Base-by-base conservation (phyloP, 2,329 filamentous ascomycete genomes). In the Aspergillus pseudonomiae region DNA sequence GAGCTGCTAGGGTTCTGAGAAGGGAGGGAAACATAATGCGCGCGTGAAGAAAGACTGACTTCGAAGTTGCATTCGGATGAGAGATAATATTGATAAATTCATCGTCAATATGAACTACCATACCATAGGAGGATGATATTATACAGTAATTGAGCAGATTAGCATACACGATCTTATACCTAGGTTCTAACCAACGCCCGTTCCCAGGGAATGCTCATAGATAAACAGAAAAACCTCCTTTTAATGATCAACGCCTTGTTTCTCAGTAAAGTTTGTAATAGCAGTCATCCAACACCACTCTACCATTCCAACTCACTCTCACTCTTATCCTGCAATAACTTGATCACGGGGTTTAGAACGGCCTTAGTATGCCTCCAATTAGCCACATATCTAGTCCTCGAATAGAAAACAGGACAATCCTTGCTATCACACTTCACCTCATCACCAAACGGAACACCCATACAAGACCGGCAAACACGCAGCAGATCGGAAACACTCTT, bases 371-470 rank as follows among this genome's bases (percentile, higher is more conserved):
- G 77, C 26, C 70, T 75, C 71, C 77, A 75, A 67, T 75, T 68
- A 24, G 78, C 73, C 55, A 68, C 65, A 62, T 78, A 73, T 62
- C 79, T 74, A 5, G 74, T 79, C 45, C 80, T 70, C 4, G 78
- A 77, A 78, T 96, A 98, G 70, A 96, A 98, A 0, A 97, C 92
- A 0, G 94, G 91, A 74, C 95, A 99, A 78, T 97, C 94, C 75
- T 91, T 88, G 76, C 91, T 96, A 73, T 97, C 93, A 74, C 95
- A 99, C 46, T 79, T 84, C n/a, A 97, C 89, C 39, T 91, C 88
- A 43, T 97, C 94, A 2, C 87, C 81, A 67, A 88, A 90, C 4
- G 90, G 83, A 21, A 94, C 74, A 0, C 88, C 89, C 45, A 92
- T 89, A 76, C 95, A 99, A 70, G 87, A 91, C 64, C 90, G 88